Percentiles rank a stretch among this genome's conserved stretches.
These are phyloP conservation scores for Colletotrichum tabaci DNA, from an alignment of 2,329 filamentous ascomycete species.

Conservation along the genomic window DNA sequence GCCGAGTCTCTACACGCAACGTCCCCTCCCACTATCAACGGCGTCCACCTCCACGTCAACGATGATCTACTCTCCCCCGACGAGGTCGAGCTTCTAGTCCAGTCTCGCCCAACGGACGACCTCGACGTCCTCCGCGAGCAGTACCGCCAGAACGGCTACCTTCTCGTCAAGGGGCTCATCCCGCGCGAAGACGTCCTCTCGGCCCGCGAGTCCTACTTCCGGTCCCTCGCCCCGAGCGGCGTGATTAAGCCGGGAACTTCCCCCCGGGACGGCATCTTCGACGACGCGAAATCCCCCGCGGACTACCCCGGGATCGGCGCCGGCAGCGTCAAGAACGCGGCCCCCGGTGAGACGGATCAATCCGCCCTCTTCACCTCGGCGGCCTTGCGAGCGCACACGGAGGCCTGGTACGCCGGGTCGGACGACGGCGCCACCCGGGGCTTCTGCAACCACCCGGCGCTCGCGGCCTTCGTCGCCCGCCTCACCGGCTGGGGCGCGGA, in stretches of 20 bases:
- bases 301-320: slow-evolving; percentile 59
- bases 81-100: slow-evolving; percentile 58
- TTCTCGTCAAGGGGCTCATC: slow-evolving; percentile 39
- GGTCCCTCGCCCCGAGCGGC: slow-evolving; percentile 38
- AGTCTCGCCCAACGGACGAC: slow-evolving; percentile 55
- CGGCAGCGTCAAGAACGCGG: slow-evolving; percentile 61
- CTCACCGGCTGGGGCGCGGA: slow-evolving; percentile 68
- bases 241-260: slow-evolving; percentile 39
- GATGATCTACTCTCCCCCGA: slow-evolving; percentile 58
- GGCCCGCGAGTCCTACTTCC: slow-evolving; percentile 41
- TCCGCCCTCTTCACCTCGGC: slow-evolving; percentile 50
- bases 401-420: slow-evolving; percentile 61
- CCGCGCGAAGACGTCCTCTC: slow-evolving; percentile 35
- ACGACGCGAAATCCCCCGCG: slow-evolving; percentile 43
- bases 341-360: slow-evolving; percentile 56
- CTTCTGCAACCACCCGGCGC: slow-evolving; percentile 67
- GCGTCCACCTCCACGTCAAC: slow-evolving; percentile 47
- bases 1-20: slow-evolving; percentile 4
- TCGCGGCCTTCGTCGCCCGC: slow-evolving; percentile 64
- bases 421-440: slow-evolving; percentile 44
- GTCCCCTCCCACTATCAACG: slow-evolving; percentile 21
- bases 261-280: slow-evolving; percentile 42
- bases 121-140: slow-evolving; percentile 33
- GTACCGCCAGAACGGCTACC: slow-evolving; percentile 37
- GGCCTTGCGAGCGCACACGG: slow-evolving; percentile 68